Conservation (phyloP, 108 stramenopile species). For the Schizochytrium sp. region DNA sequence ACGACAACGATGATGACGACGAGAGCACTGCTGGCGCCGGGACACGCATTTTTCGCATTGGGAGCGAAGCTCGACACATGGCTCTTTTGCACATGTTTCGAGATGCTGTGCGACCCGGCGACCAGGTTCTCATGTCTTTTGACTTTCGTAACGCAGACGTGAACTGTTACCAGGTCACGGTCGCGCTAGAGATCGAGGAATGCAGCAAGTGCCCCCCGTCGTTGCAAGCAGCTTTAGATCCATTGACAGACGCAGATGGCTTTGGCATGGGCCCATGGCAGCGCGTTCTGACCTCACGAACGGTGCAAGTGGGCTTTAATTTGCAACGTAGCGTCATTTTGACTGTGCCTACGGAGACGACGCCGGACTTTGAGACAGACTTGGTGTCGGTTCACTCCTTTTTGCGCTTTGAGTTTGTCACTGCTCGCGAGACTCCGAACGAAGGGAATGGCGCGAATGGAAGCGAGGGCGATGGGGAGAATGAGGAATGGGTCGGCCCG, state of each 20-base stretch:
- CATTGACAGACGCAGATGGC: neutral
- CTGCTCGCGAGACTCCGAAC: neutral
- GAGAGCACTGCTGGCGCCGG: neutral
- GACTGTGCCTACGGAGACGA: neutral
- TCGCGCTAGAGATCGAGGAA: neutral
- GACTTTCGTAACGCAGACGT: neutral
- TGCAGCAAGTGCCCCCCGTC: neutral
- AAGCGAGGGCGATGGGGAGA: neutral
- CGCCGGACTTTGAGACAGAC: neutral
- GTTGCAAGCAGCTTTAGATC: neutral
- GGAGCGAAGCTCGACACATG: neutral
- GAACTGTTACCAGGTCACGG: neutral
- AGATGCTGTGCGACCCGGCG: neutral
- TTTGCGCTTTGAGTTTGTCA: neutral
- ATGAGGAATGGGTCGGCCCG: neutral
- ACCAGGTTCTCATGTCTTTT: neutral
- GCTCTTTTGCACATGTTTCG: neutral
- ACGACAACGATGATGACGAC: neutral
- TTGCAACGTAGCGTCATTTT: neutral
- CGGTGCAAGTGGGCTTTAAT: conserved; percentile 7
- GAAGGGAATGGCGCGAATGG: neutral
- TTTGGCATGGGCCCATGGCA: neutral
- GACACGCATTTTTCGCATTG: neutral
- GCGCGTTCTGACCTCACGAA: neutral
- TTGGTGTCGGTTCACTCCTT: neutral